Evolutionary conservation across 179 eudicot genomes (phyloP), one percentile per base, ranked within the genome.

Genomic region (Corrigiola litoralis): DNA sequence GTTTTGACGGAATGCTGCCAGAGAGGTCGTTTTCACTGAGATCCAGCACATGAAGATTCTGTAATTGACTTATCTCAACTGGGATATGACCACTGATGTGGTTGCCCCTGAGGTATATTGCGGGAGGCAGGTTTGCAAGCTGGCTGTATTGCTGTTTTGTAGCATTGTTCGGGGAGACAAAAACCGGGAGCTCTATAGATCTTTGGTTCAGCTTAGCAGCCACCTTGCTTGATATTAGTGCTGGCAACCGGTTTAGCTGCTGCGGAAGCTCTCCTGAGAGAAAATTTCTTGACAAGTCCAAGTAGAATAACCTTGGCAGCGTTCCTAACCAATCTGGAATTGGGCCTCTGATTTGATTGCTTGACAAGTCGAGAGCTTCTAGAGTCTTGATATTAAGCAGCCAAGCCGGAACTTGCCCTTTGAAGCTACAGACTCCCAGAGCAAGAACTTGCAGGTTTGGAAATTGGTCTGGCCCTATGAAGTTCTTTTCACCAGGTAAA

Each of bases 81-180:
- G 97, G 95, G 49, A 90, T 84, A 4, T 33, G 67, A 60, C 97
- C 95, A 38, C 61, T 73, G 40, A 90, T 58, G 57, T 57, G 76
- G 76, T 90, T 90, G 58, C 72, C 74, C 13, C 58, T 51, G 36
- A 90, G 79, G 71, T 84, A 79, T 47, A 90, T 72, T n/a, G 95
- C 87, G n/a, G 95, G 86, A 16, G 95, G 97, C 40, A 90, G 77
- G 73, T 56, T 76, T 17, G 84, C 72, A 18, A 90, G 86, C 84
- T 87, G 95, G 73, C 75, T 80, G 75, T 90, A 90, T 53, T 90
- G 92, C 80, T 71, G 73, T 34, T 46, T 55, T 37, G 86, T 83
- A 5, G 74, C 79, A 48, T 87, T 84, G 68, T 81, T 70, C 6
- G 97, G 88, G 14, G 74, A 58, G 17, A 90, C 89, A 77, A 84